A percentile compares a stretch with the other conserved stretches of the same genome.
Conservation (phyloP, 495 filamentous ascomycete species). For the Thermochaetoides thermophila region DNA sequence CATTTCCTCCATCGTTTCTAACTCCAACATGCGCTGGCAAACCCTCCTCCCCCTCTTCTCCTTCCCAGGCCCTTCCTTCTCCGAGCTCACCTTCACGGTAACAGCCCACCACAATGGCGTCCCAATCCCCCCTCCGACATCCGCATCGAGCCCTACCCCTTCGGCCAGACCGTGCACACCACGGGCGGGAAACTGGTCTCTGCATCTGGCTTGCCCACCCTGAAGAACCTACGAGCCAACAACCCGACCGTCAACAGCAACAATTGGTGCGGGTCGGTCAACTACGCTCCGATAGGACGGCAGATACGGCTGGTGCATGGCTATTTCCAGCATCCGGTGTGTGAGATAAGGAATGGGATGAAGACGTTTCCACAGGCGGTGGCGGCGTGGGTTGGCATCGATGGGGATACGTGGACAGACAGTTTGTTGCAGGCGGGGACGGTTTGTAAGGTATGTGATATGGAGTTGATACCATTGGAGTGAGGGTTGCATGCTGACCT, state of each 20-base stretch:
- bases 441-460: conserved; percentile 13
- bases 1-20: too few relatives aligned
- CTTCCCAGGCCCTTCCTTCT: too few relatives aligned
- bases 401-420: conserved; percentile 11
- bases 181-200: not conserved
- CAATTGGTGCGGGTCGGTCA: conserved; percentile 22
- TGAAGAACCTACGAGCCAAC: conserved; percentile 5
- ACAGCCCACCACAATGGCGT: too few relatives aligned
- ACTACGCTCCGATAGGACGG: conserved; percentile 7
- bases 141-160: too few relatives aligned
- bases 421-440: conserved; percentile 18
- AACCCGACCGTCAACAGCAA: conserved; percentile 8
- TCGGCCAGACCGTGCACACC: conserved; percentile 1
- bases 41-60: too few relatives aligned
- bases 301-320: conserved; percentile 15
- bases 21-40: too few relatives aligned
- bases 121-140: too few relatives aligned
- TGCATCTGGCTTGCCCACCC: not conserved
- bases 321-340: conserved; percentile 13
- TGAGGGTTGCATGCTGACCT: too few relatives aligned
- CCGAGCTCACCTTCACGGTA: too few relatives aligned
- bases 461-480: too few relatives aligned
- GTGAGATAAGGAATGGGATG: conserved; percentile 9
- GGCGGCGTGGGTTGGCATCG: conserved; percentile 19
- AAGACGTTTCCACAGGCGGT: conserved; percentile 14